phyloP scores from a whole-genome alignment of 2,329 filamentous ascomycete genomes.

The Ophiostoma sp. region DNA sequence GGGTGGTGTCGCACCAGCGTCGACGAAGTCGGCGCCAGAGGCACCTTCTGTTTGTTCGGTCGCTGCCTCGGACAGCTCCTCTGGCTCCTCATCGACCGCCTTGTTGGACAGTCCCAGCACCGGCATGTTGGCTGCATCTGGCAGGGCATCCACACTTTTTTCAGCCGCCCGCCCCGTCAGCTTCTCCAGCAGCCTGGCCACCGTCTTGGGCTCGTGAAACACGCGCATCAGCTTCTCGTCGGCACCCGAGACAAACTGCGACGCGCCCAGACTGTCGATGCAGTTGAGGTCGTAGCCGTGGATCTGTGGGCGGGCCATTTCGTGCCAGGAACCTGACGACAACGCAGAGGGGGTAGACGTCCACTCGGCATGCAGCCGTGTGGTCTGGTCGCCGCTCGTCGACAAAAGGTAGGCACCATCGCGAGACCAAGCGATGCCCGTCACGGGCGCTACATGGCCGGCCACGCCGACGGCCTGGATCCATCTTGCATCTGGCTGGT shows the following conservation, averaged over 20 bases:
- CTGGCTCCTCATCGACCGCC: constrained; percentile 60
- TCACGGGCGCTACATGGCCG: constrained; percentile 81
- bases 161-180: constrained; percentile 58
- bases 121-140: constrained; percentile 91
- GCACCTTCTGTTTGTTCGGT: constrained; percentile 41
- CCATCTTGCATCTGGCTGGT: constrained; percentile 59
- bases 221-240: constrained; percentile 98
- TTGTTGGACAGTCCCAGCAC: constrained; percentile 96
- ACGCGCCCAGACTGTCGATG: constrained; percentile 70
- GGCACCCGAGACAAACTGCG: constrained; percentile 87
- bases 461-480: constrained; percentile 72
- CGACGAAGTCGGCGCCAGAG: constrained; percentile 27
- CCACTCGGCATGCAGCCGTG: constrained; percentile 83
- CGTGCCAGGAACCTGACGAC: constrained; percentile 72
- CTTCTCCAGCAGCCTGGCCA: constrained; percentile 69
- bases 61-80: not conserved
- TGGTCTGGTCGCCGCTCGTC: constrained; percentile 90
- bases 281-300: constrained; percentile 98
- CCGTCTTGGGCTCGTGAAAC: constrained; percentile 83
- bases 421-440: constrained; percentile 79
- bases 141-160: constrained; percentile 52
- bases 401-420: constrained; percentile 83
- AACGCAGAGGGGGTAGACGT: not conserved
- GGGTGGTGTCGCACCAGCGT: not conserved
- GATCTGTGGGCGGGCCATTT: constrained; percentile 93